Conservation (phyloP, 192 early-diverging fungal species). For the Paraglomus occultum region DNA sequence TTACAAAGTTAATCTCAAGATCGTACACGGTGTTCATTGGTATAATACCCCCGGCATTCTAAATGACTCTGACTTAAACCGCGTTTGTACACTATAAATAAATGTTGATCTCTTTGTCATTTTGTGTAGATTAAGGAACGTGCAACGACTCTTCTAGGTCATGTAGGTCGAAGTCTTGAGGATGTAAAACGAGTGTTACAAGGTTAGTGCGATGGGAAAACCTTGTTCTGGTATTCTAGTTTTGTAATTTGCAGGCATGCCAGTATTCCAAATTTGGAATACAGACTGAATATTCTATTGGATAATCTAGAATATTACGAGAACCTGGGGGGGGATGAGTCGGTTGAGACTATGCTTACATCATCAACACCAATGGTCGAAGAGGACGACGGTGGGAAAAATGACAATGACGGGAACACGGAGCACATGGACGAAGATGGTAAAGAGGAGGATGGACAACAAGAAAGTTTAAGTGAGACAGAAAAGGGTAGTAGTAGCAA, state of each 20-base stretch:
- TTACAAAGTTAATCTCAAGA: not conserved
- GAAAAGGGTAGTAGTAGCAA: too few species aligned
- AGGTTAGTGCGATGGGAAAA: conserved; percentile 34
- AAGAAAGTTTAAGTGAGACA: too few species aligned
- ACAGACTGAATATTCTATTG: not conserved
- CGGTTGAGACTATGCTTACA: not conserved
- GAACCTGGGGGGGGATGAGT: not conserved
- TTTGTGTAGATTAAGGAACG: conserved; percentile 37
- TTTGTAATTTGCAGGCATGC: not conserved
- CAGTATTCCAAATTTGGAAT: conserved; percentile 21
- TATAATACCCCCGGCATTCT: not conserved
- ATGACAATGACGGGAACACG: too few species aligned
- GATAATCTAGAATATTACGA: conserved; percentile 9
- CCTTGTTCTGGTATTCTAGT: not conserved
- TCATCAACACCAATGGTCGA: too few species aligned
- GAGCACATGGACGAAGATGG: too few species aligned
- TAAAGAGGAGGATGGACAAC: too few species aligned
- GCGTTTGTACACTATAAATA: too few species aligned
- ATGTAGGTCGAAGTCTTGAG: conserved; percentile 43
- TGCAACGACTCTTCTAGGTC: conserved; percentile 40
- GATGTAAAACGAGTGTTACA: conserved; percentile 45
- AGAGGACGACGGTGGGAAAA: too few species aligned
- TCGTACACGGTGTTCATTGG: conserved; percentile 3
- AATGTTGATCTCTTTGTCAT: not conserved
- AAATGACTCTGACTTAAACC: too few species aligned